Base-by-base conservation (phyloP, 352 stramenopile species). In the Pythium graminicola region DNA sequence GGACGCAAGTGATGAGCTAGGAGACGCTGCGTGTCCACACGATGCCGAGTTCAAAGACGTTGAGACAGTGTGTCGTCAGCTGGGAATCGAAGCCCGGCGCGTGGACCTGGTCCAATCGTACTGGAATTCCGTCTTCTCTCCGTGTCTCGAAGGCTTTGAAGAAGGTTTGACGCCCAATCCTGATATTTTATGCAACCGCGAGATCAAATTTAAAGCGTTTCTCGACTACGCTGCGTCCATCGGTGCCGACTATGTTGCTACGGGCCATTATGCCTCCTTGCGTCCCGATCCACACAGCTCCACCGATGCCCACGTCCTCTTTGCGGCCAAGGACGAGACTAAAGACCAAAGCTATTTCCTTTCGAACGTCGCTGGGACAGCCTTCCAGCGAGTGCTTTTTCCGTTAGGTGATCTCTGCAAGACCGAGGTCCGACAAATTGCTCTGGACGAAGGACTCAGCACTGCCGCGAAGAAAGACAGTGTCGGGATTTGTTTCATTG, bases 321-420 rank as follows among this genome's bases (percentile, higher is more conserved):
- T 90, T 54, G 74, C 84, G 1, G 96, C 80, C 16, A 57, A 67
- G 2, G 95, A 98, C 66, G 51, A 54, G 1, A 81, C 60, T 24
- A 99, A 99, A 72, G 95, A 98, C 67, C 95, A 99, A 73, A 97
- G 86, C 29, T 99, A 99, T 56, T 99, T 99, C 72, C 70, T 99
- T 44, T 97, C 83, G 7, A 80, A 84, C 49, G 87, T 96, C 23
- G 53, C 71, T 6, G 73, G 74, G n/a, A 53, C 39, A 26, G 76
- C 80, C 2, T 93, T 93, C 42, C 39, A 67, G 3, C 83, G 86
- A 14, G 92, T 99, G 33, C 50, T 97, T 4, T 99, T 99, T 70
- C 96, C 96, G 10, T 65, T 99, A 8, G 96, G 96, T 17, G 67
- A 89, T 17, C 76, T 98, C 45, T 61, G 51, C 23, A 99, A 99